These are phyloP conservation scores for Coprinopsis sp. DNA, from an alignment of 768 basidiomycete genomes.

Conservation along the genomic window DNA sequence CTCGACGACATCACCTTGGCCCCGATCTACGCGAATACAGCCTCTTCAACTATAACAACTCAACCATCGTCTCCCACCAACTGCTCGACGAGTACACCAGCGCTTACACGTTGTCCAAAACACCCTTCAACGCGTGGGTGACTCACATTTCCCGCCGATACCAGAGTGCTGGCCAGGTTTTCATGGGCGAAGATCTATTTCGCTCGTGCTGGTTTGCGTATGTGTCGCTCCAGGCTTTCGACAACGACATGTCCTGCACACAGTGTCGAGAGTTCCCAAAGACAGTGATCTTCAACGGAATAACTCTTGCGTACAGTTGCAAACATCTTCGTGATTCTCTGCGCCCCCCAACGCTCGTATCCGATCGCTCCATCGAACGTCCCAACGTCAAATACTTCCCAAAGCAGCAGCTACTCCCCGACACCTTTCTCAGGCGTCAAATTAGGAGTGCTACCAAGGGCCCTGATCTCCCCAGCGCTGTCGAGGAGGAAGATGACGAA, in stretches of 20 bases:
- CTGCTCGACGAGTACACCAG: constrained; percentile 31
- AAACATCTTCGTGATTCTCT: constrained; percentile 22
- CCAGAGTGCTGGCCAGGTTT: constrained; percentile 8
- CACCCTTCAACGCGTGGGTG: constrained; percentile 28
- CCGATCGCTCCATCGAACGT: constrained; percentile 1
- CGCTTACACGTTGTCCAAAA: constrained; percentile 29
- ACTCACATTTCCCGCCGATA: constrained; percentile 19
- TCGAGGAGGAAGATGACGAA: no score
- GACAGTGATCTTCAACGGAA: constrained; percentile 30
- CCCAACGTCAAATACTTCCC: constrained; percentile 6
- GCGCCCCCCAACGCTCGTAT: constrained; percentile 19
- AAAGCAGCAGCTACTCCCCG: constrained; percentile 1
- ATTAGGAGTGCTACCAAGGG: neutral
- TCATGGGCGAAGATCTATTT: constrained; percentile 26
- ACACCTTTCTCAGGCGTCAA: neutral
- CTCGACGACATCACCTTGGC: constrained; percentile 20
- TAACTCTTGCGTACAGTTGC: constrained; percentile 25
- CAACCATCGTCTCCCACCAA: constrained; percentile 25
- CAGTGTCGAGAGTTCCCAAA: constrained; percentile 24
- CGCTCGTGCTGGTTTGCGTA: constrained; percentile 31
- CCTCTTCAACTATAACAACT: constrained; percentile 33
- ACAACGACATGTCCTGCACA: constrained; percentile 21
- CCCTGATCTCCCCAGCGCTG: neutral
- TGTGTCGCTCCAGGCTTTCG: constrained; percentile 17
- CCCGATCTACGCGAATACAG: constrained; percentile 24